Evolutionary conservation across 2,329 filamentous ascomycete genomes (phyloP), one percentile per base, ranked within the genome.

Genomic region (Pyrenochaeta sp.): DNA sequence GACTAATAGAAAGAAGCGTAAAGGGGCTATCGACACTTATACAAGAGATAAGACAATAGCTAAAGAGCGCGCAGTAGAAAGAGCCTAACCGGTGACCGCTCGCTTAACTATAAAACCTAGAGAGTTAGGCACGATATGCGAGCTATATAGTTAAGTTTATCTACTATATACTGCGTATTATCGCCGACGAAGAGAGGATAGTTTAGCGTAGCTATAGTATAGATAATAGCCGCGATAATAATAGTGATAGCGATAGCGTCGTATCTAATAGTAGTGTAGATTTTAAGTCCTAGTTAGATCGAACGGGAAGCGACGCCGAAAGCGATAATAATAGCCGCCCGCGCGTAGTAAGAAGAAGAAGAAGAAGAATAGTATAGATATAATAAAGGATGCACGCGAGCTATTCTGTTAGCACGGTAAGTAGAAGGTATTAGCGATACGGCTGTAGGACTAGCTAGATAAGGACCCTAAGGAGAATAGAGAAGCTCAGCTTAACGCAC

Each of bases 91-190:
- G 21, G 21, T 37, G 30, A 47, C 54, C 27, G 15, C 21, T 54
- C 21, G 46, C n/a, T 20, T 33, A 31, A 49, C 62, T 59, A 27
- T 35, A 60, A 44, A 60, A 60, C 56, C 44, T 33, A 4, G 20
- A 56, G 49, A 56, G 56, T 56, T 33, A 56, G 31, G 49, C 35
- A 43, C 37, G 31, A 18, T 59, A n/a, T n/a, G n/a, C n/a, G n/a
- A n/a, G n/a, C n/a, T n/a, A n/a, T n/a, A n/a, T n/a, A n/a, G n/a
- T n/a, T n/a, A n/a, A n/a, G n/a, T n/a, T n/a, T n/a, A n/a, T n/a
- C n/a, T n/a, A n/a, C n/a, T n/a, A n/a, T n/a, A n/a, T n/a, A n/a
- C n/a, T n/a, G n/a, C n/a, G n/a, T n/a, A n/a, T n/a, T n/a, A n/a
- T n/a, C n/a, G n/a, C n/a, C n/a, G n/a, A n/a, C n/a, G n/a, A n/a